Evolutionary conservation across 139 green algal genomes (phyloP), one percentile per base, ranked within the genome.

Genomic region (Pycnococcus provasolii): DNA sequence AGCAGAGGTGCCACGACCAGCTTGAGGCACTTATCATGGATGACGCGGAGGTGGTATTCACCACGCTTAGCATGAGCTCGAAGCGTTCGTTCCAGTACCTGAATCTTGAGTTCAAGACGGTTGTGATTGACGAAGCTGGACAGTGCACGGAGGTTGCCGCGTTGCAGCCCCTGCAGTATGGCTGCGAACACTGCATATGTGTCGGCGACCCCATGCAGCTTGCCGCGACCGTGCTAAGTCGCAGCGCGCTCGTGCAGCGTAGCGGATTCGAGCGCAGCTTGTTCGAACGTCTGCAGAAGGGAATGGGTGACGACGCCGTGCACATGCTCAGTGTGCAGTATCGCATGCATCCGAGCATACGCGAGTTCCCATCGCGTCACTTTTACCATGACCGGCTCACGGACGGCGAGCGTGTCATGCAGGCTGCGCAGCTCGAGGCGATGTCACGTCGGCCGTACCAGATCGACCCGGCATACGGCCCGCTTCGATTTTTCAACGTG

Each of bases 81-180:
- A 63, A 70, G 13, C 45, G 71, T 2, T 26, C 26, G 42, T 88
- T 89, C 55, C 64, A 79, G 13, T 74, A 72, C 46, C 44, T 79
- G 73, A 48, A 52, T 41, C 66, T 67, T 66, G 63, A 58, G 42
- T 78, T 76, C 62, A 51, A 80, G 41, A 72, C 76, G n/a, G 86
- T 95, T 48, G 68, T 98, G 13, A 87, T 98, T 47, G 92, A 98
- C 61, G 92, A 98, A 80, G 92, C 92, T 8, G 89, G 85, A 26
- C 87, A 97, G 79, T 9, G 48, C 48, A 53, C 8, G 1, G 90
- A 96, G 78, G 67, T 95, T 40, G 86, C 85, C 2, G 67, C 81
- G 3, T 74, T 97, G 66, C 86, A 94, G 65, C 83, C 90, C 0
- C 79, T 97, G 64, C 74, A 78, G n/a, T 83, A 89, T 53, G 85